Conservation (phyloP, 306 rosid species). For the Calophaca sinica region DNA sequence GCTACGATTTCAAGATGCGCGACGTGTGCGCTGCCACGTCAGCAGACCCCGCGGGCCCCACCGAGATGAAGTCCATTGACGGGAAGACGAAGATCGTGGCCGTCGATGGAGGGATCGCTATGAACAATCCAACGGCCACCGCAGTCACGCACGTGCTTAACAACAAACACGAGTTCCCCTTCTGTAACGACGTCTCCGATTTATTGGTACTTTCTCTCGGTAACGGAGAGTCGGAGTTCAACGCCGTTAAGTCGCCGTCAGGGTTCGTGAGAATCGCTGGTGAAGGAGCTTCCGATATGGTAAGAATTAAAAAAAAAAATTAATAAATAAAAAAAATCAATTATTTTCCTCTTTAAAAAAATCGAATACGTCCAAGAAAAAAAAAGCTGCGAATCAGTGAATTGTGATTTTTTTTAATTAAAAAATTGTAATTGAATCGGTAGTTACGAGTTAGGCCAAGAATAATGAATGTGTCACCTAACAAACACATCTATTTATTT, state of each 20-base stretch:
- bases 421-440: constrained; percentile 34
- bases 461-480: constrained; percentile 45
- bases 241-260: constrained; percentile 56
- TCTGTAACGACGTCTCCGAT: constrained; percentile 79
- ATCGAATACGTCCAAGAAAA: constrained; percentile 17
- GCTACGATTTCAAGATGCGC: constrained; percentile 87
- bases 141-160: constrained; percentile 93
- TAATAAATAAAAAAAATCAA: not conserved
- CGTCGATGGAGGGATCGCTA: constrained; percentile 81
- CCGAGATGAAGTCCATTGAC: constrained; percentile 67
- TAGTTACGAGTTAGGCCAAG: constrained; percentile 52
- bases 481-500: constrained; percentile 13
- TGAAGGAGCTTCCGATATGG: constrained; percentile 94
- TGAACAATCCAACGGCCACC: constrained; percentile 91
- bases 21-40: constrained; percentile 87
- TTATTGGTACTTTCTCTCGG: constrained; percentile 83
- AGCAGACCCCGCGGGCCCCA: constrained; percentile 51
- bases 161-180: constrained; percentile 90
- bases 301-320: constrained; percentile 44
- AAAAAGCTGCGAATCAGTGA: not conserved
- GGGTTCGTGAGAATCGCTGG: constrained; percentile 73
- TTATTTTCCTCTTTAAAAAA: not conserved
- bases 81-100: constrained; percentile 74
- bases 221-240: constrained; percentile 77
- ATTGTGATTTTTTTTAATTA: not conserved